These are phyloP conservation scores for Podaxis mareebaensis DNA, from an alignment of 768 basidiomycete genomes.

Conservation along the genomic window DNA sequence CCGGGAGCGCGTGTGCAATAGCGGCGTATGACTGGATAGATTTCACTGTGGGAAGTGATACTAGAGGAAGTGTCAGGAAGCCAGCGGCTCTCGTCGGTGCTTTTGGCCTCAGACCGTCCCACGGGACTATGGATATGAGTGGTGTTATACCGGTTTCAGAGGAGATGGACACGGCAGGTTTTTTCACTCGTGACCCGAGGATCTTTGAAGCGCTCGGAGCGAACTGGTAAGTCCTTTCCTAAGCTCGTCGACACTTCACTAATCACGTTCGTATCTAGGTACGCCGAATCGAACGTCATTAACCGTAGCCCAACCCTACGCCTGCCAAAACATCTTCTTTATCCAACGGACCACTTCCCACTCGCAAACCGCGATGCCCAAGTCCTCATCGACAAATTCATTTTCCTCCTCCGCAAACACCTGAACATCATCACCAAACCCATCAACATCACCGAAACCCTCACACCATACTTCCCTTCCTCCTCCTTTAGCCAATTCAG, in stretches of 20 bases:
- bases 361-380: constrained; percentile 32
- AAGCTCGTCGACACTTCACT: background rate
- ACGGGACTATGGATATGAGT: constrained; percentile 32
- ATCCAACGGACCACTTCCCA: constrained; percentile 38
- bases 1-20: constrained; percentile 40
- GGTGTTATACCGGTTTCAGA: constrained; percentile 38
- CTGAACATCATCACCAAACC: constrained; percentile 27
- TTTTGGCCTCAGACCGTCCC: constrained; percentile 37
- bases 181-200: constrained; percentile 34
- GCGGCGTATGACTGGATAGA: constrained; percentile 40
- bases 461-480: constrained; percentile 32
- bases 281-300: constrained; percentile 29
- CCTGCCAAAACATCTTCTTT: constrained; percentile 32
- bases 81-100: constrained; percentile 39
- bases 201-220: constrained; percentile 29
- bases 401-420: constrained; percentile 24
- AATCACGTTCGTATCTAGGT: constrained; percentile 24
- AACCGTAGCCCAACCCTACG: constrained; percentile 24
- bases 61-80: constrained; percentile 39
- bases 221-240: constrained; percentile 28
- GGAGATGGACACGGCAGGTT: constrained; percentile 41
- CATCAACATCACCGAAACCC: constrained; percentile 29
- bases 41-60: constrained; percentile 40
- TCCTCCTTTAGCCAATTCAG: constrained; percentile 30
- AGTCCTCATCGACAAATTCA: constrained; percentile 30